Conservation (phyloP, 2,329 filamentous ascomycete species). For the Colletotrichum magnum region DNA sequence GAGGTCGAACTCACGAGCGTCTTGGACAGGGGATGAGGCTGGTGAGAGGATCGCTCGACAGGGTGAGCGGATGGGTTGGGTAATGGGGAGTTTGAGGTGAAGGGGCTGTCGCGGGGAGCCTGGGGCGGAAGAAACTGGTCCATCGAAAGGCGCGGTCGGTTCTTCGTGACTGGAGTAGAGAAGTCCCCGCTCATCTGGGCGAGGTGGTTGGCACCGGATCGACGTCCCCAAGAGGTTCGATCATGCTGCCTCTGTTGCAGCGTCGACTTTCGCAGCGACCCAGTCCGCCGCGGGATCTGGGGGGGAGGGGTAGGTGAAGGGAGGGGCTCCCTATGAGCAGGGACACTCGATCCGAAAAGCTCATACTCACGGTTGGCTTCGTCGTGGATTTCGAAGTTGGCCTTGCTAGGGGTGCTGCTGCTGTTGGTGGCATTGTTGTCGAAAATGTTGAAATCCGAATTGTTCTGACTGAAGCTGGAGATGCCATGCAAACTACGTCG, state of each 20-base stretch:
- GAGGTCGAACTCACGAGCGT: conserved; percentile 91
- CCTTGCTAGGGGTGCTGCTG: conserved; percentile 56
- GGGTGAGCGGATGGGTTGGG: conserved; percentile 68
- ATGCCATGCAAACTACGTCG: conserved; percentile 87
- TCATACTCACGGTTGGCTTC: conserved; percentile 66
- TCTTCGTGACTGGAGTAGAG: conserved; percentile 69
- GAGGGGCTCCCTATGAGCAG: conserved; percentile 56
- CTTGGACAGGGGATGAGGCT: conserved; percentile 87
- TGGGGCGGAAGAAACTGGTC: conserved; percentile 82
- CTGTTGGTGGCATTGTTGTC: conserved; percentile 64
- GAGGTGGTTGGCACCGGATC: conserved; percentile 70
- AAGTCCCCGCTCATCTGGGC: conserved; percentile 67
- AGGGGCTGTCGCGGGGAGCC: conserved; percentile 73
- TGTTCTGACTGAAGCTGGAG: conserved; percentile 68
- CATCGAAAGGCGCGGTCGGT: conserved; percentile 80
- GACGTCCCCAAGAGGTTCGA: conserved; percentile 73
- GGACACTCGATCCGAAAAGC: conserved; percentile 55
- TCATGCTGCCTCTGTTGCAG: conserved; percentile 86
- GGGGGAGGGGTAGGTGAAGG: conserved; percentile 63
- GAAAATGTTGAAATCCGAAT: conserved; percentile 81
- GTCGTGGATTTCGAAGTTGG: conserved; percentile 62
- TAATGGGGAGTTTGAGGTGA: conserved; percentile 68
- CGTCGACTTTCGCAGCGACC: conserved; percentile 87
- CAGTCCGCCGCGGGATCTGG: conserved; percentile 76
- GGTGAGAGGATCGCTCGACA: conserved; percentile 61